These are phyloP conservation scores for Penstemon newberryi DNA, from an alignment of 257 asterid species.

Conservation along the genomic window DNA sequence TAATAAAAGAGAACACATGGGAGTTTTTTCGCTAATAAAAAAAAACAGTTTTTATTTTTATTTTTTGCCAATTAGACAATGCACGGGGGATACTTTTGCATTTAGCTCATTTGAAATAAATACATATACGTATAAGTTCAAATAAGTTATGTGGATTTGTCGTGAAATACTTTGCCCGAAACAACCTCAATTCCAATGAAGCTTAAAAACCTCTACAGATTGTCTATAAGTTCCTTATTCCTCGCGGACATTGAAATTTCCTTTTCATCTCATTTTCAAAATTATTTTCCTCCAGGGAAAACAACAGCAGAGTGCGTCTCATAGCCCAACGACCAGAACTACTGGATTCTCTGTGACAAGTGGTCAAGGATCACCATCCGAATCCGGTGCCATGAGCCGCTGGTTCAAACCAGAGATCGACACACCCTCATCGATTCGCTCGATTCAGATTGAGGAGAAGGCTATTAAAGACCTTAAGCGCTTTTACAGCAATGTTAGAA, in stretches of 20 bases:
- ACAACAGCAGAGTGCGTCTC: slow-evolving; percentile 49
- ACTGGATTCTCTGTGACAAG: slow-evolving; percentile 72
- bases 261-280: background rate
- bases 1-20: too few species aligned
- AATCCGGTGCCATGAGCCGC: slow-evolving; percentile 59
- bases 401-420: slow-evolving; percentile 91
- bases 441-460: slow-evolving; percentile 90
- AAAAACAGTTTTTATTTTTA: too few species aligned
- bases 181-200: too few species aligned
- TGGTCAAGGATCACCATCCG: slow-evolving; percentile 82
- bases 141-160: too few species aligned
- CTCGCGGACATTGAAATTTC: background rate
- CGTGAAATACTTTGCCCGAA: too few species aligned
- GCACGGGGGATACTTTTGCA: too few species aligned
- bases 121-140: too few species aligned
- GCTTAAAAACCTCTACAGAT: too few species aligned
- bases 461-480: slow-evolving; percentile 93
- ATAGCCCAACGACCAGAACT: slow-evolving; percentile 71
- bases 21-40: too few species aligned
- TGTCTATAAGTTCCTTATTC: background rate
- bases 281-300: slow-evolving; percentile 45
- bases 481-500: slow-evolving; percentile 75
- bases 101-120: too few species aligned
- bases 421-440: slow-evolving; percentile 71
- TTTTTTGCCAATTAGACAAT: too few species aligned